phyloP scores from a whole-genome alignment of 2,329 filamentous ascomycete genomes.

The Penicillium sp. region DNA sequence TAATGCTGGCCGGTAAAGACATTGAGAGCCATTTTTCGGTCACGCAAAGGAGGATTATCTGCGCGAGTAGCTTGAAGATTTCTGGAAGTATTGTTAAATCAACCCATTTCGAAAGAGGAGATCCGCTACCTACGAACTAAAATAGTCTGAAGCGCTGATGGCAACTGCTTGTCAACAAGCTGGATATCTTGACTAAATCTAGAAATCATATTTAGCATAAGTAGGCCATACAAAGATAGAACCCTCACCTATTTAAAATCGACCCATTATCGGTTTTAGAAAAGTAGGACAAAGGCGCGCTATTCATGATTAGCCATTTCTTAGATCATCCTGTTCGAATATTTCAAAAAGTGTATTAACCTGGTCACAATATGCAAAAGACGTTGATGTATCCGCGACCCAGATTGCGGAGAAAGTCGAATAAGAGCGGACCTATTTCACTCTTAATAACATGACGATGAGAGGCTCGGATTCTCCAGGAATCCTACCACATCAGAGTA shows the following conservation, averaged over 20 bases:
- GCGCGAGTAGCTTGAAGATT: constrained; percentile 9
- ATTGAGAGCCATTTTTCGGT: constrained; percentile 1
- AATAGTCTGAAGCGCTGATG: constrained; percentile 18
- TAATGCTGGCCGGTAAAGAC: constrained; percentile 9
- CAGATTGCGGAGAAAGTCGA: constrained; percentile 10
- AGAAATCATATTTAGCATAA: not conserved
- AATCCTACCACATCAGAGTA: constrained; percentile 4
- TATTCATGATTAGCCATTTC: not conserved
- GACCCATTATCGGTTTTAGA: constrained; percentile 6
- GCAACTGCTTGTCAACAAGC: constrained; percentile 42
- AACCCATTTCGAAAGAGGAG: not conserved
- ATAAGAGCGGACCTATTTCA: constrained; percentile 3
- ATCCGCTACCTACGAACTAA: not conserved
- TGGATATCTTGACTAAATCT: constrained; percentile 37
- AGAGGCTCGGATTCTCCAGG: not conserved
- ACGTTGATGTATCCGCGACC: constrained; percentile 5
- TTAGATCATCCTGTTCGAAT: not conserved
- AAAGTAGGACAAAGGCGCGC: constrained; percentile 5
- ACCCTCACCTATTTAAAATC: constrained; percentile 4
- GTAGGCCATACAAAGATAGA: not conserved
- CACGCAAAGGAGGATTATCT: constrained; percentile 3
- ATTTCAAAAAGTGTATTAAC: not conserved
- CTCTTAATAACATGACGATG: not conserved
- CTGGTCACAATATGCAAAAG: constrained; percentile 6
- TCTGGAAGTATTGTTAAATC: not conserved